Conservation (phyloP, 257 asterid genomes). For the Forsythia suspensa region DNA sequence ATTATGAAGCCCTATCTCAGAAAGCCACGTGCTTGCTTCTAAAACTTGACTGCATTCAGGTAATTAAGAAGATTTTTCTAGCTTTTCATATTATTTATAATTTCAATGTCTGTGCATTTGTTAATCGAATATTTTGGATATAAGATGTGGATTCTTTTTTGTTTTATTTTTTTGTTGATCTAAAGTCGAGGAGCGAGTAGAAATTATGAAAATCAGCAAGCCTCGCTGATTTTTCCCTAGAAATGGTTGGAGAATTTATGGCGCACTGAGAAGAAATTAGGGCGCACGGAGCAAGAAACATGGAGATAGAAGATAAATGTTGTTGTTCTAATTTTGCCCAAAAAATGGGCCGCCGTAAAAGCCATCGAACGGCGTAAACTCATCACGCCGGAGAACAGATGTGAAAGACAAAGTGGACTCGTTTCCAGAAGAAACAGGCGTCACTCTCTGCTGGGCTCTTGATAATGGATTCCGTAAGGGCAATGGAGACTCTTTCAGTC, state of each 20-base stretch:
- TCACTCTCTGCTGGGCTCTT: constrained; percentile 25
- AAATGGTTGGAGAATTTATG: no score
- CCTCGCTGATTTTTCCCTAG: no score
- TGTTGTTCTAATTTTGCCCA: no score
- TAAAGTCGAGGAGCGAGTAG: no score
- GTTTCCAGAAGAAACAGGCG: constrained; percentile 23
- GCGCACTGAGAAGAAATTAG: no score
- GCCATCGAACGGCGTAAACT: constrained; percentile 30
- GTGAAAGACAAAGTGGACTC: constrained; percentile 28
- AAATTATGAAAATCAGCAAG: no score
- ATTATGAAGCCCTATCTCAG: constrained; percentile 39
- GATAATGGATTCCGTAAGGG: background rate
- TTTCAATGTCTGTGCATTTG: background rate
- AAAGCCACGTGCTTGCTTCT: no score
- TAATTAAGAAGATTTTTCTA: constrained; percentile 15
- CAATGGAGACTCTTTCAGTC: background rate
- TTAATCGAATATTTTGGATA: background rate
- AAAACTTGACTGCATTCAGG: constrained; percentile 72
- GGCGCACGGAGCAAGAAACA: no score
- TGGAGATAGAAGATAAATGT: no score
- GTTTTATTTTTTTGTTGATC: constrained; percentile 16
- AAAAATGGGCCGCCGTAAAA: no score
- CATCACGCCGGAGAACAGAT: constrained; percentile 30
- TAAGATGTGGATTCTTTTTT: constrained; percentile 7
- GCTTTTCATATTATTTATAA: background rate